phyloP scores from a whole-genome alignment of 345 rosid species.

The Hirschfeldia incana region DNA sequence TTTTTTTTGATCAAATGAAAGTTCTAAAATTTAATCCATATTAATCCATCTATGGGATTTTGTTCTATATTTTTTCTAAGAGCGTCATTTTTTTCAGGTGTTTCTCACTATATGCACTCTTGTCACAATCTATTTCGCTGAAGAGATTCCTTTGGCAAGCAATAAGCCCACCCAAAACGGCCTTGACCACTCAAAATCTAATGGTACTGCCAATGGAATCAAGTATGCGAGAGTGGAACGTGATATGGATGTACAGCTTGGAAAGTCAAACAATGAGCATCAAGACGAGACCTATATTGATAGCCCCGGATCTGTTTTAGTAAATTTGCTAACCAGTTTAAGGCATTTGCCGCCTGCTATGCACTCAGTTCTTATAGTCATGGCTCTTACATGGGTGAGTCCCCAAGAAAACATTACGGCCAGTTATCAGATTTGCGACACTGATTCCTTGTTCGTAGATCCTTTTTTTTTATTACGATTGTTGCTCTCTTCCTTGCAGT shows the following conservation, averaged over 20 bases:
- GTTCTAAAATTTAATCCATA: too few species aligned
- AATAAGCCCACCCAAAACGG: constrained; percentile 47
- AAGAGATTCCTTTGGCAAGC: constrained; percentile 69
- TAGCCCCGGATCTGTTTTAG: constrained; percentile 89
- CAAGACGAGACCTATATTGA: constrained; percentile 57
- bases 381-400: constrained; percentile 98
- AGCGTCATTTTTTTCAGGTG: constrained; percentile 51
- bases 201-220: constrained; percentile 44
- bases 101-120: constrained; percentile 79
- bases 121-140: constrained; percentile 84
- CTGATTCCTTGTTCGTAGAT: neutral
- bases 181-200: constrained; percentile 48
- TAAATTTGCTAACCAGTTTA: constrained; percentile 89
- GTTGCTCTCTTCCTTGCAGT: constrained; percentile 51
- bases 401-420: neutral
- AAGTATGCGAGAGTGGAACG: constrained; percentile 44
- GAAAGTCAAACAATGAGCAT: constrained; percentile 44
- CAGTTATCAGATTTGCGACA: neutral
- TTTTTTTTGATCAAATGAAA: too few species aligned
- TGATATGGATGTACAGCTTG: constrained; percentile 40
- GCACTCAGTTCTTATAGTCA: constrained; percentile 89
- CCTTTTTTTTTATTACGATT: neutral
- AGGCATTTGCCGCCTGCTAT: constrained; percentile 92
- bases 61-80: neutral
- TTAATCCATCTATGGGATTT: too few species aligned